Evolutionary conservation across 257 asterid genomes (phyloP).

Genomic region (Plantago elongata): DNA sequence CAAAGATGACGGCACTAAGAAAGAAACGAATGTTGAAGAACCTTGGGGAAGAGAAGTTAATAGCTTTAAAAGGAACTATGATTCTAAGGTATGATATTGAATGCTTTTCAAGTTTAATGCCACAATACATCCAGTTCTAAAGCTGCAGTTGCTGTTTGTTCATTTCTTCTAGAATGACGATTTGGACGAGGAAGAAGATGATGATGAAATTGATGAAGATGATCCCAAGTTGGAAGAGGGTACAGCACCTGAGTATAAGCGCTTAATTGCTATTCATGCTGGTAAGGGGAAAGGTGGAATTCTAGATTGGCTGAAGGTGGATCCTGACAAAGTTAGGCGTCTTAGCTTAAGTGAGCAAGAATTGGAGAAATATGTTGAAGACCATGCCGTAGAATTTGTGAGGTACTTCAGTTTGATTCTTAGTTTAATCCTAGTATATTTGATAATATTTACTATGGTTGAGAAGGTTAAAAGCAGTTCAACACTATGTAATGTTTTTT

Average conservation of each 20-base stretch:
- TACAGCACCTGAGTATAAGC: constrained; percentile 52
- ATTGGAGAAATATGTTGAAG: constrained; percentile 66
- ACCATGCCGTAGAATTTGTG: constrained; percentile 61
- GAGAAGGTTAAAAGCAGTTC: background rate
- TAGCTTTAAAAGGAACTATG: constrained; percentile 25
- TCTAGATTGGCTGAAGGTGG: constrained; percentile 58
- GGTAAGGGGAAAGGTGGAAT: constrained; percentile 84
- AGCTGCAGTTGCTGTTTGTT: constrained; percentile 9
- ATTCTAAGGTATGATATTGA: constrained; percentile 28
- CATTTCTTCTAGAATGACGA: constrained; percentile 34
- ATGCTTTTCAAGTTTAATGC: constrained; percentile 14
- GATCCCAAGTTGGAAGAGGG: constrained; percentile 31
- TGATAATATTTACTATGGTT: background rate
- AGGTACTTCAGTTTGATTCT: constrained; percentile 40
- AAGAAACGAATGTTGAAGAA: constrained; percentile 32
- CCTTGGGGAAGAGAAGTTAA: constrained; percentile 51
- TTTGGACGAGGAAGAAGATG: constrained; percentile 36
- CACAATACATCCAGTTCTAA: constrained; percentile 3
- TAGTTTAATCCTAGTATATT: constrained; percentile 5
- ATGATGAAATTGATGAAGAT: constrained; percentile 15
- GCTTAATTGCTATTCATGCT: constrained; percentile 82
- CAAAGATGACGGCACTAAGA: constrained; percentile 30
- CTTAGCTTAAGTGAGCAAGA: constrained; percentile 93
- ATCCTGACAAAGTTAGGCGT: constrained; percentile 75
- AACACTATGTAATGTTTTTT: background rate